phyloP scores from a whole-genome alignment of 1,139 yeast genomes.

The Blastobotrys raffinosifermentans region DNA sequence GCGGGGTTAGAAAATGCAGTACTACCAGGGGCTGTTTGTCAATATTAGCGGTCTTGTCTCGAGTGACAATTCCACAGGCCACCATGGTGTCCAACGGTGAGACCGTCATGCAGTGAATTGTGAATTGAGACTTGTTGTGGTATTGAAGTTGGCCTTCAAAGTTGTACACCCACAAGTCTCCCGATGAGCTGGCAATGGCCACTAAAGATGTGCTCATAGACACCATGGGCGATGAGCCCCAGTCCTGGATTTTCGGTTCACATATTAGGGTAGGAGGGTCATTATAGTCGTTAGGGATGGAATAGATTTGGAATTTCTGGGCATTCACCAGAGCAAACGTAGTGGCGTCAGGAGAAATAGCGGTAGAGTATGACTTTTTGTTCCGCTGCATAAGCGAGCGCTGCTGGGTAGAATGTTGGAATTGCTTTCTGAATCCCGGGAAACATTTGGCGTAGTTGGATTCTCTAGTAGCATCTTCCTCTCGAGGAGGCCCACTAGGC shows the following conservation, averaged over 20 bases:
- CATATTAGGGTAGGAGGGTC: slow-evolving; percentile 53
- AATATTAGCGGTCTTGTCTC: slow-evolving; percentile 55
- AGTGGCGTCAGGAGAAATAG: slow-evolving; percentile 58
- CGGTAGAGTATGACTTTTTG: slow-evolving; percentile 50
- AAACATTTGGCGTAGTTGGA: slow-evolving; percentile 62
- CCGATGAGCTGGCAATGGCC: slow-evolving; percentile 61
- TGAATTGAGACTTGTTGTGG: slow-evolving; percentile 64
- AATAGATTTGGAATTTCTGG: slow-evolving; percentile 67
- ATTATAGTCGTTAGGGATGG: slow-evolving; percentile 40
- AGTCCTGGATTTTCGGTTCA: slow-evolving; percentile 24
- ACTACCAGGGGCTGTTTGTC: slow-evolving; percentile 77
- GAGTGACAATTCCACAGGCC: slow-evolving; percentile 80
- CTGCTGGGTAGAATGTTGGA: slow-evolving; percentile 60
- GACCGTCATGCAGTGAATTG: slow-evolving; percentile 70
- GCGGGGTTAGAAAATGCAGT: slow-evolving; percentile 43
- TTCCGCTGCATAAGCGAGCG: slow-evolving; percentile 44
- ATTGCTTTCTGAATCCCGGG: slow-evolving; percentile 69
- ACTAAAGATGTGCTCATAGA: slow-evolving; percentile 55
- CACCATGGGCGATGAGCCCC: slow-evolving; percentile 63
- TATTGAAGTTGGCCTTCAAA: slow-evolving; percentile 56
- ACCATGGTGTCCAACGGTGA: slow-evolving; percentile 59
- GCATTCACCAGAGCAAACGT: slow-evolving; percentile 61
- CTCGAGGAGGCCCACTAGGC: background rate
- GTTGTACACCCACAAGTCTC: slow-evolving; percentile 65
- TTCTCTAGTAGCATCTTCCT: slow-evolving; percentile 15